A percentile compares a stretch with the other conserved stretches of the same genome.
These are phyloP conservation scores for Solanum sparsipilum DNA, from an alignment of 257 asterid species.

Conservation along the genomic window DNA sequence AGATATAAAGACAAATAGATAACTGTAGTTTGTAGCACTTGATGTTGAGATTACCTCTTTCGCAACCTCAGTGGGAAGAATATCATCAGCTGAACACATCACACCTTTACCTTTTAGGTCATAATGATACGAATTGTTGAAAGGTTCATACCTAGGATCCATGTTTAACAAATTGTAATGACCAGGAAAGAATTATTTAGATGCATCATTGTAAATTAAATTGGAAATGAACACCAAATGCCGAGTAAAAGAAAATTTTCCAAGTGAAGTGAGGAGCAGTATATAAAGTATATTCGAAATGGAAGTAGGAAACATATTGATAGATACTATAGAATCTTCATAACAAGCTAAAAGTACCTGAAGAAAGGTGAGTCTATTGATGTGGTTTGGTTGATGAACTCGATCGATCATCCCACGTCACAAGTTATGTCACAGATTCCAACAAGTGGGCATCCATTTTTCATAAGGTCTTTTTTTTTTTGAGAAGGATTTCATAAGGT, in stretches of 20 bases:
- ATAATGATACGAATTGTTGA: conserved; percentile 52
- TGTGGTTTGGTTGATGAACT: conserved; percentile 67
- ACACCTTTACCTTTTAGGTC: conserved; percentile 81
- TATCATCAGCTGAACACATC: conserved; percentile 83
- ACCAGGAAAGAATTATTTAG: neutral
- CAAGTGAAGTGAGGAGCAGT: neutral
- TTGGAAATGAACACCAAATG: neutral
- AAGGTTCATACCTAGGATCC: conserved; percentile 58
- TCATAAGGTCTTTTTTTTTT: conserved; percentile 38
- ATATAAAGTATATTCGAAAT: neutral
- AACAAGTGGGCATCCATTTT: conserved; percentile 61
- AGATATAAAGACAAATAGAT: neutral
- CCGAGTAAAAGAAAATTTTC: neutral
- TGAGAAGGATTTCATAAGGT: conserved; percentile 20
- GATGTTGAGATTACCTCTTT: conserved; percentile 49
- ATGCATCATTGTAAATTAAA: neutral
- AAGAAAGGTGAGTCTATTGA: conserved; percentile 85
- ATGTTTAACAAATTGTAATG: neutral
- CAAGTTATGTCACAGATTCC: conserved; percentile 88
- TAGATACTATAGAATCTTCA: neutral
- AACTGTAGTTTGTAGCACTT: neutral
- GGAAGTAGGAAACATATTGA: neutral
- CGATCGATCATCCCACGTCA: conserved; percentile 85
- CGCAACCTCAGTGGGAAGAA: conserved; percentile 94
- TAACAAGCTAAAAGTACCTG: conserved; percentile 34